Evolutionary conservation across 148 eudicot genomes (phyloP).

Genomic region (Vaccinium vitisidaea): DNA sequence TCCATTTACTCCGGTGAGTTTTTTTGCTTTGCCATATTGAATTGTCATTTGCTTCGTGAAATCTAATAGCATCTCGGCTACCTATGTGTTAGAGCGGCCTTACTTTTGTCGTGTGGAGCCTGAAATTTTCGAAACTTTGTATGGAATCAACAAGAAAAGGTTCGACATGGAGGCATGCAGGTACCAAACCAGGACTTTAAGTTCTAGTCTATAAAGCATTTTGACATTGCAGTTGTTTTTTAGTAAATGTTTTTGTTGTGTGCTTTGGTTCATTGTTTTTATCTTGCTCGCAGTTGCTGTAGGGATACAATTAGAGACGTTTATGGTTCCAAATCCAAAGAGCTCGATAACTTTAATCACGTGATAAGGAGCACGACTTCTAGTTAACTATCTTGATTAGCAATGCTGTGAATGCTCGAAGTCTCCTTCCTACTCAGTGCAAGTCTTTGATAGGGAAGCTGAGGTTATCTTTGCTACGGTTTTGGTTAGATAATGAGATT

Average conservation of each 20-base stretch:
- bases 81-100: slow-evolving; percentile 60
- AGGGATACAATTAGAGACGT: slow-evolving; percentile 24
- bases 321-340: slow-evolving; percentile 24
- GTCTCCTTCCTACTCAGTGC: not conserved
- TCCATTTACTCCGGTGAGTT: slow-evolving; percentile 72
- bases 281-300: slow-evolving; percentile 24
- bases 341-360: slow-evolving; percentile 20
- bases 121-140: slow-evolving; percentile 55
- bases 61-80: not conserved
- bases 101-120: slow-evolving; percentile 90
- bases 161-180: slow-evolving; percentile 96
- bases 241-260: not conserved
- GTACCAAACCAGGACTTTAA: slow-evolving; percentile 25
- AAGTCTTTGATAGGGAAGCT: not conserved
- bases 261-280: not conserved
- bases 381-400: not conserved
- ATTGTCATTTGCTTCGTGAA: not conserved
- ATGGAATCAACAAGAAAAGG: slow-evolving; percentile 66
- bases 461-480: not conserved
- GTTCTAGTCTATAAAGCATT: not conserved
- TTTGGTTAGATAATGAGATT: not conserved
- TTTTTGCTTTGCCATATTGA: not conserved
- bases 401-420: not conserved
- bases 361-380: slow-evolving; percentile 5
- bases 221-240: not conserved